Evolutionary conservation across 176 grass and related monocot genomes (phyloP).

Genomic region (Coix lacrymajobi): DNA sequence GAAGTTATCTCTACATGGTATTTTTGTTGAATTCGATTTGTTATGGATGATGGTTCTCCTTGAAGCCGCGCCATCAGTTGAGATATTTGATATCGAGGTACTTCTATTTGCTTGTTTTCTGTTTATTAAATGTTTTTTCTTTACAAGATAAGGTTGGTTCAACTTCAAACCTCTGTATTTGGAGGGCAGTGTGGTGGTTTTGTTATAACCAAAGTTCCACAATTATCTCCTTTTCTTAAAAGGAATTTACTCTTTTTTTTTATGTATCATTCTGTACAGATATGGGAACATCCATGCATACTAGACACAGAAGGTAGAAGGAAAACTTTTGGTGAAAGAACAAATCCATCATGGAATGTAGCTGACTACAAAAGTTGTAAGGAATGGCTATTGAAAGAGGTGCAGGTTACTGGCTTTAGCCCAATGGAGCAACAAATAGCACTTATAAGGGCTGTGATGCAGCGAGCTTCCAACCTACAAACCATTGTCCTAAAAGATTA

Average conservation of each 20-base stretch:
- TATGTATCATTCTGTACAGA: background rate
- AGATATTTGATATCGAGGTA: background rate
- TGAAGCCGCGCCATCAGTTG: background rate
- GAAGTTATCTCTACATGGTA: background rate
- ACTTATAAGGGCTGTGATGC: background rate
- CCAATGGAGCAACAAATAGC: slow-evolving; percentile 11
- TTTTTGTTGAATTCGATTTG: background rate
- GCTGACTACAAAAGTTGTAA: background rate
- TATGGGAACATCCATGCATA: background rate
- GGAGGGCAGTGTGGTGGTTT: background rate
- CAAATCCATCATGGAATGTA: background rate
- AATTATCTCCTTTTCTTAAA: no score
- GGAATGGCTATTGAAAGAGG: background rate
- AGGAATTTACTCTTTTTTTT: no score
- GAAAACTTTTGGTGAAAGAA: background rate
- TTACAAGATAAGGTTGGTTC: background rate
- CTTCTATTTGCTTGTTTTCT: background rate
- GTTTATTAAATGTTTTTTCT: background rate
- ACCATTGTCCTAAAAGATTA: background rate
- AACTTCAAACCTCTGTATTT: background rate
- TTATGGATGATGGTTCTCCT: background rate
- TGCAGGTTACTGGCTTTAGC: background rate
- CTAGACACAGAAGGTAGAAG: background rate
- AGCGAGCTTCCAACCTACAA: background rate
- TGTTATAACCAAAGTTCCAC: background rate